These are phyloP conservation scores for Epichloe sp. DNA, from an alignment of 2,329 filamentous ascomycete genomes.

Conservation along the genomic window DNA sequence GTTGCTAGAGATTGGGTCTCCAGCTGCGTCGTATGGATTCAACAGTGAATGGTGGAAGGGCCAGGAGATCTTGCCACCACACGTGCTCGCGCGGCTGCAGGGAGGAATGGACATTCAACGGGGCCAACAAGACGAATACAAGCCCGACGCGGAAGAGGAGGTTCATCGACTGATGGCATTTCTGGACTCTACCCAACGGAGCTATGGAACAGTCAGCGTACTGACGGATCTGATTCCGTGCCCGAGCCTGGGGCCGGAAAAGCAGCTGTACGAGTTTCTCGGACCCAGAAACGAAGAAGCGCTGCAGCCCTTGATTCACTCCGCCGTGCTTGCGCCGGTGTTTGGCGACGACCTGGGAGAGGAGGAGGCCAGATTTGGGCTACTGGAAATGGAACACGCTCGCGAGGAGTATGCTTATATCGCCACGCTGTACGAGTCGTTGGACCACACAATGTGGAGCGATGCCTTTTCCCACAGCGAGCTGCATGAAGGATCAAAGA, in stretches of 20 bases:
- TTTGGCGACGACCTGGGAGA: constrained; percentile 18
- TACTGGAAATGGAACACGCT: constrained; percentile 28
- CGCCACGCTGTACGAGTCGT: constrained; percentile 32
- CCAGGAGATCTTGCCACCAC: constrained; percentile 31
- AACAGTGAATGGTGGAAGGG: constrained; percentile 51
- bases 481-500: constrained; percentile 23
- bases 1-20: constrained; percentile 30
- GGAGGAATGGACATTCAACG: constrained; percentile 17
- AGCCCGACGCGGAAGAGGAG: constrained; percentile 35
- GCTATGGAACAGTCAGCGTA: constrained; percentile 41
- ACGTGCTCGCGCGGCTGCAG: constrained; percentile 21
- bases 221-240: constrained; percentile 26
- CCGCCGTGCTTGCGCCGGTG: constrained; percentile 17
- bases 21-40: constrained; percentile 37
- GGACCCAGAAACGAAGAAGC: constrained; percentile 15
- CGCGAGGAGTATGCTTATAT: constrained; percentile 24
- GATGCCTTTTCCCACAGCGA: constrained; percentile 25
- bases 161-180: constrained; percentile 51
- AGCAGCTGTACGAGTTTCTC: constrained; percentile 32
- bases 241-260: constrained; percentile 22
- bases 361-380: constrained; percentile 25
- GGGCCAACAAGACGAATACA: constrained; percentile 15
- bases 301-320: constrained; percentile 20
- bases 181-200: constrained; percentile 45
- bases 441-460: constrained; percentile 36